These are phyloP conservation scores for Calocera cornea DNA, from an alignment of 768 basidiomycete species.

Conservation along the genomic window DNA sequence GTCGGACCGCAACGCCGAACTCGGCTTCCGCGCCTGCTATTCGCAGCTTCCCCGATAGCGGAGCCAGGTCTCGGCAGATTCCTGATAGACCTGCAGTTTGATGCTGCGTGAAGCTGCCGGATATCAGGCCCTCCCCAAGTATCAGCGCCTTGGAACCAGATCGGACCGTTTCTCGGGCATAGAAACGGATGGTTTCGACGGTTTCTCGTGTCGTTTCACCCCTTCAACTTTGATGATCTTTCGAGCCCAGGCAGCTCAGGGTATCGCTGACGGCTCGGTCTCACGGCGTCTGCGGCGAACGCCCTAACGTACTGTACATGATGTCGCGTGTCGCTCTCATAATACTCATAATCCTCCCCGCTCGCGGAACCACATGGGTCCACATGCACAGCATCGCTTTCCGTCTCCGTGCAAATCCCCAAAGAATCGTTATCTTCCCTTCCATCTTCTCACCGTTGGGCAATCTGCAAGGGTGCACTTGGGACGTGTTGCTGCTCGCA, in stretches of 20 bases:
- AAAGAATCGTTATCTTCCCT: not conserved
- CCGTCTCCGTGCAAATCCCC: not conserved
- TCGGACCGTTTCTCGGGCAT: not conserved
- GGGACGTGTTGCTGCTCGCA: not conserved
- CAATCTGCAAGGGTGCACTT: not conserved
- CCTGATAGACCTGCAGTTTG: too few species aligned
- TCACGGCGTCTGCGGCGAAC: too few species aligned
- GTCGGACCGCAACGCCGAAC: too few species aligned
- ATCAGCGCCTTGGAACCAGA: not conserved
- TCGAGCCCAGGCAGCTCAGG: not conserved
- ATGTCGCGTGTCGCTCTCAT: not conserved
- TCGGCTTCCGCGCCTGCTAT: too few species aligned
- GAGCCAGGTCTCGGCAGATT: too few species aligned
- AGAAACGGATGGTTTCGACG: not conserved
- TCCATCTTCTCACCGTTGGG: not conserved
- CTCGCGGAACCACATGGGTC: not conserved
- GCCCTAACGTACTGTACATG: not conserved
- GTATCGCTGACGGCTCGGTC: not conserved
- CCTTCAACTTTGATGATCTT: not conserved
- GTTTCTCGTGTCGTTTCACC: not conserved
- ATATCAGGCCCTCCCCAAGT: not conserved
- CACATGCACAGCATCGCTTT: not conserved
- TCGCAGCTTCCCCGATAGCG: too few species aligned
- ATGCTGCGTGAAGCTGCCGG: too few species aligned
- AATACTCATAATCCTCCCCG: not conserved